A percentile compares a stretch with the other conserved stretches of the same genome.
These are phyloP conservation scores for Astragalus glycyphyllos DNA, from an alignment of 306 rosid species.

Conservation along the genomic window DNA sequence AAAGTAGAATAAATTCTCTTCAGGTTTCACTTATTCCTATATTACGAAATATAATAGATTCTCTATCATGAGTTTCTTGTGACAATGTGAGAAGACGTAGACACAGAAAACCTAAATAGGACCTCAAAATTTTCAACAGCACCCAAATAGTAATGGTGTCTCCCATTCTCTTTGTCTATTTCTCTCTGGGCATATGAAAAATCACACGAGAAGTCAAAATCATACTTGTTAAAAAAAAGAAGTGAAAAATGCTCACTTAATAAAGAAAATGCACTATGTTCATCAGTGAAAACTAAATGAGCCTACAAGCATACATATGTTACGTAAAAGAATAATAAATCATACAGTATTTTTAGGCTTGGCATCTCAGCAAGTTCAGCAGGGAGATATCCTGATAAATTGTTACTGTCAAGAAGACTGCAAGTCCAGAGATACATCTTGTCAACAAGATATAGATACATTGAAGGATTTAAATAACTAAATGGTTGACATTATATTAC, in stretches of 20 bases:
- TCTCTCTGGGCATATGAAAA: neutral
- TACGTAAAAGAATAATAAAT: slow-evolving; percentile 25
- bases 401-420: slow-evolving; percentile 96
- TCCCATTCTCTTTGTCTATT: neutral
- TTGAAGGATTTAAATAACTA: slow-evolving; percentile 6
- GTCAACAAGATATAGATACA: slow-evolving; percentile 34
- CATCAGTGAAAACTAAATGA: slow-evolving; percentile 6
- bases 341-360: slow-evolving; percentile 57
- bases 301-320: neutral
- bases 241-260: slow-evolving; percentile 25
- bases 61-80: neutral
- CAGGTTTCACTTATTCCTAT: no score
- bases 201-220: neutral
- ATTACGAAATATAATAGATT: no score
- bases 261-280: neutral
- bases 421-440: slow-evolving; percentile 39
- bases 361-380: slow-evolving; percentile 61
- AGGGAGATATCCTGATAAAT: slow-evolving; percentile 83
- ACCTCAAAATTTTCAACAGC: neutral
- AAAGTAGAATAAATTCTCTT: no score
- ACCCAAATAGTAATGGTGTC: neutral
- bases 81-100: neutral
- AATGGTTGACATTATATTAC: neutral
- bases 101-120: neutral
- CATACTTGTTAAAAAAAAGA: slow-evolving; percentile 4